Evolutionary conservation across 2,329 filamentous ascomycete species (phyloP), one percentile per base, ranked within the genome.

Genomic region (Ascochyta clinopodiicola): DNA sequence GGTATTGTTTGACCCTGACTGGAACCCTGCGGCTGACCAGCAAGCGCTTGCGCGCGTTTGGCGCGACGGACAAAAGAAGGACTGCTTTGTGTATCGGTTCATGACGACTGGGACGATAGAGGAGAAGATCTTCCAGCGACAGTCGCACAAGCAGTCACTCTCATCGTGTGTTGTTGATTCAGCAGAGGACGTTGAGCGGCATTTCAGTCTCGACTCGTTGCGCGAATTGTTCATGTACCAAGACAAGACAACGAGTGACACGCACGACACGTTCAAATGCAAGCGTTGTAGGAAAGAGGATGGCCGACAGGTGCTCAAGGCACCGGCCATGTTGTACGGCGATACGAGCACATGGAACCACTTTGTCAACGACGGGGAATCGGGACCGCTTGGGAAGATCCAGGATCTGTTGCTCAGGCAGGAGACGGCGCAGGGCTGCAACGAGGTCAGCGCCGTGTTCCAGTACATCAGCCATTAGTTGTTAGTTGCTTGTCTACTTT

Each of bases 331-430:
- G 88, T 79, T 99, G 57, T 99, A 99, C 71, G 95, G 95, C 47
- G 95, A 99, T 71, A 98, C 95, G 21, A 98, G 92, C 77, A 94
- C 92, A n/a, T 99, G 95, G 95, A 99, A 99, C 70, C 95, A 99
- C 76, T 96, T 97, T 77, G 85, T 89, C 38, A 97, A 96, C 67
- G 85, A 88, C 59, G 86, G 85, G 3, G 84, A 84, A 61, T 78
- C 80, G 6, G 86, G 86, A 0, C 88, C 86, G 0, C 77, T 99
- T 70, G 84, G 86, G 61, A 84, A 85, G 56, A 99, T 99, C 56
- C 94, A 99, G 75, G 95, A 99, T 79, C 77, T 97, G 72, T 72
- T 99, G 70, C 79, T 99, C 44, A 84, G 94, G 62, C 95, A 98
- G 76, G 95, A 99, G 78, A 86, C 84, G 54, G 84, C 82, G 4